Conservation (phyloP, 345 rosid species). For the Pistacia atlantica region DNA sequence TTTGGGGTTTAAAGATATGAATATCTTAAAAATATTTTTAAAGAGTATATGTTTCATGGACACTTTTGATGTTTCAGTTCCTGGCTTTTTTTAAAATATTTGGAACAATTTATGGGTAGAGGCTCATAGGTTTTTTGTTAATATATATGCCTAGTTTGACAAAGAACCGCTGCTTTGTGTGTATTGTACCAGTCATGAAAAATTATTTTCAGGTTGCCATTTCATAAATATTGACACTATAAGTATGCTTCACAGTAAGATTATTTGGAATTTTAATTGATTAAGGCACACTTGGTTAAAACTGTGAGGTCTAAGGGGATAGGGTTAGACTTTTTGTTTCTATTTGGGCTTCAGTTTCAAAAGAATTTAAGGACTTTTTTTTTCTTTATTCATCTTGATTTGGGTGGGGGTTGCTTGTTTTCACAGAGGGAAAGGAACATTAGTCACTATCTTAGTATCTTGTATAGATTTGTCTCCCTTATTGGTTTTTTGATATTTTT, state of each 20-base stretch:
- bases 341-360: no score
- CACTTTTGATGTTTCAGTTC: background rate
- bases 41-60: slow-evolving; percentile 23
- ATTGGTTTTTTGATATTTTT: no score
- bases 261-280: background rate
- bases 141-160: no score
- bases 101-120: no score
- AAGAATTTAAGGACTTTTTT: no score
- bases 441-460: no score
- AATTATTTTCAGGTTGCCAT: background rate
- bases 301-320: background rate
- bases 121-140: no score
- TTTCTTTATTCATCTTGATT: no score
- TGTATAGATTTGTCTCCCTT: no score
- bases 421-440: no score
- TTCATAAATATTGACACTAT: background rate
- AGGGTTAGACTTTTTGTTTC: no score
- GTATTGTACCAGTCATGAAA: background rate
- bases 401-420: no score
- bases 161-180: background rate
- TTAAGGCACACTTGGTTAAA: slow-evolving; percentile 9
- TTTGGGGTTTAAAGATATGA: background rate
- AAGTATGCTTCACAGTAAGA: background rate
- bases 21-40: slow-evolving; percentile 12
- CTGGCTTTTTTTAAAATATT: slow-evolving; percentile 20